phyloP scores from a whole-genome alignment of 257 asterid species.

The Solanum habrochaites region DNA sequence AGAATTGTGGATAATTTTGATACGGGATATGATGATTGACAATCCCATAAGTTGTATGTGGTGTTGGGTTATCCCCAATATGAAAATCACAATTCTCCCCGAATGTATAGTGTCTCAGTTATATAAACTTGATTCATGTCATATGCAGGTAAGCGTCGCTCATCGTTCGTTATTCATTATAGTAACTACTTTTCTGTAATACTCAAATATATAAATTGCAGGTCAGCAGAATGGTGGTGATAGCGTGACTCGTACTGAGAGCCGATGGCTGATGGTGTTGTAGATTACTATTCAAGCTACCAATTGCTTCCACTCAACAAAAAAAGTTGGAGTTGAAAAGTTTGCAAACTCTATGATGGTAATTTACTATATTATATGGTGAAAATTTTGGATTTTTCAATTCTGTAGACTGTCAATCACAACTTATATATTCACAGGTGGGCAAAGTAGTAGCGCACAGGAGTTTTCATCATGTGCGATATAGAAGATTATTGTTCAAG shows the following conservation, averaged over 20 bases:
- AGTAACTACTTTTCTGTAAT: not conserved
- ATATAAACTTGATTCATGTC: conserved; percentile 21
- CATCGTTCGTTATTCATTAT: not conserved
- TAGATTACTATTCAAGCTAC: conserved; percentile 29
- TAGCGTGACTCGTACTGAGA: conserved; percentile 12
- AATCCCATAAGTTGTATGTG: conserved; percentile 47
- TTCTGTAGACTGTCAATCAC: not conserved
- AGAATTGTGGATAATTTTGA: conserved; percentile 42
- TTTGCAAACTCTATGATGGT: conserved; percentile 35
- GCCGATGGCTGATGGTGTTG: not conserved
- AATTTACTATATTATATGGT: not conserved
- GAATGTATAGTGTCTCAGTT: conserved; percentile 61
- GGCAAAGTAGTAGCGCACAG: conserved; percentile 31
- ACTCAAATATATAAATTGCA: not conserved
- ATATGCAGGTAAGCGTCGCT: conserved; percentile 9
- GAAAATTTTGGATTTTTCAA: not conserved
- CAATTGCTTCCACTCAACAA: conserved; percentile 32
- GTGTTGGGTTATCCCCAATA: conserved; percentile 50
- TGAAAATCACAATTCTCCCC: conserved; percentile 50
- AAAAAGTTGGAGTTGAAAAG: conserved; percentile 26
- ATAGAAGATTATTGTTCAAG: conserved; percentile 42
- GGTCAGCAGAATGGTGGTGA: conserved; percentile 16
- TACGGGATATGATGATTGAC: conserved; percentile 56
- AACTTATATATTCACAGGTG: conserved; percentile 25
- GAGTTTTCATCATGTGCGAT: conserved; percentile 25